These are phyloP conservation scores for Sechiopsis laciniata DNA, from an alignment of 306 rosid species.

Conservation along the genomic window DNA sequence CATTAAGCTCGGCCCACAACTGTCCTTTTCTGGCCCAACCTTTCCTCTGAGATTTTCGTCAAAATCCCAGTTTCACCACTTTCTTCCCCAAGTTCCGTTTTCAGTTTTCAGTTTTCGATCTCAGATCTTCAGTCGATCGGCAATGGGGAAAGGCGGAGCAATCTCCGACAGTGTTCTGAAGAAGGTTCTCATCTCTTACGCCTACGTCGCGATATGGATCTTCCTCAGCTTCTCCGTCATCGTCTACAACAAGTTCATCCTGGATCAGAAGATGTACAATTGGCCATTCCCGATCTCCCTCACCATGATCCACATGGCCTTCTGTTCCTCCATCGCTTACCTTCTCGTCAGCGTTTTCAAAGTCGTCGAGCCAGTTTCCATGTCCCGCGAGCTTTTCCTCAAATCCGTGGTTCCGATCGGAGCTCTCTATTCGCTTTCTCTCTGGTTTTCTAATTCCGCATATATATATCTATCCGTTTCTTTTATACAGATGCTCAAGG, in stretches of 20 bases:
- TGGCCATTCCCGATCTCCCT: slow-evolving; percentile 94
- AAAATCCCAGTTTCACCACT: slow-evolving; percentile 17
- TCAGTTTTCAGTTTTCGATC: slow-evolving; percentile 26
- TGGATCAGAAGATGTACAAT: slow-evolving; percentile 84
- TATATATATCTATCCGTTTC: slow-evolving; percentile 86
- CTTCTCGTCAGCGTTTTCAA: slow-evolving; percentile 71
- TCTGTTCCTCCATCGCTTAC: slow-evolving; percentile 79
- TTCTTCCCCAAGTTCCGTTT: background rate
- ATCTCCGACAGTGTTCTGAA: slow-evolving; percentile 67
- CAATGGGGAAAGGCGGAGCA: slow-evolving; percentile 50
- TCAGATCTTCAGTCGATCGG: slow-evolving; percentile 26
- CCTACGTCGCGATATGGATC: slow-evolving; percentile 88
- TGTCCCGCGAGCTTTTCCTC: slow-evolving; percentile 72
- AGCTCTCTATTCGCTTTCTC: slow-evolving; percentile 77
- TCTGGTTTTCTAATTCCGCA: slow-evolving; percentile 90
- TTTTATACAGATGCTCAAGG: slow-evolving; percentile 92
- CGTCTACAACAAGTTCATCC: slow-evolving; percentile 91
- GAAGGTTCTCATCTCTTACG: slow-evolving; percentile 72
- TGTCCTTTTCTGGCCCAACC: background rate
- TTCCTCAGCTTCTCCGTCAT: slow-evolving; percentile 89
- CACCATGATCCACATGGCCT: slow-evolving; percentile 97
- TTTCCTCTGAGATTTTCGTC: background rate
- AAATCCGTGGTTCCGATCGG: slow-evolving; percentile 89
- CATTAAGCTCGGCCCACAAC: slow-evolving; percentile 10
- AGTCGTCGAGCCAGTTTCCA: slow-evolving; percentile 76